Base-by-base conservation (phyloP, 2,329 filamentous ascomycete species). In the Fusarium illudens region DNA sequence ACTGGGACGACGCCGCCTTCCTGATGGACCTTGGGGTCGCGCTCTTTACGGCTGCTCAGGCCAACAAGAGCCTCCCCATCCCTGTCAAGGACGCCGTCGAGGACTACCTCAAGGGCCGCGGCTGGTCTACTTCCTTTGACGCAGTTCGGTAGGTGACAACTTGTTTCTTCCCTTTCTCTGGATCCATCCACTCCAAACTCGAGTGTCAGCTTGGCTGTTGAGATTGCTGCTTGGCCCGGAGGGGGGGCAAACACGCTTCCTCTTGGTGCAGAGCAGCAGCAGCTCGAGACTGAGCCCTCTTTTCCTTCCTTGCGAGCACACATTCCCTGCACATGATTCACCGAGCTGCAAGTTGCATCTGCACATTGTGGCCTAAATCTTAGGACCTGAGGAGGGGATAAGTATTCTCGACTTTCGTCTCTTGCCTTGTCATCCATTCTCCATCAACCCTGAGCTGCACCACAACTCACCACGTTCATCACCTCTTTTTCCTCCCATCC, bases 71-170 rank as follows among this genome's bases (percentile, higher is more conserved):
- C 12, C 73, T 82, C 59, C 71, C 62, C 13, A 49, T 73, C 13
- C 62, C 74, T 25, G 64, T 74, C 32, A 77, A 77, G 52, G 71
- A 74, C 0, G 70, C 69, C 1, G 70, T 84, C 50, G 72, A 76
- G 46, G 63, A 63, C 8, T 75, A 75, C n/a, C 73, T 83, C 57
- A 67, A 73, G n/a, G 39, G 64, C 12, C 67, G 66, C 6, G 77
- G 80, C 8, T 73, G 78, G 52, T 61, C 65, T 6, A 78, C 80
- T n/a, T 80, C 79, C 4, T 84, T 81, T 81, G 79, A 84, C 29
- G 80, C 74, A 1, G 76, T 84, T 51, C 81, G 83, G 83, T 84
- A 77, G 42, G 80, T 75, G 9, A 10, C 6, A 2, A 22, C 11
- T 17, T 39, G n/a, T 57, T 32, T 39, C 37, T 55, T 32, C 54